Evolutionary conservation across 2,329 filamentous ascomycete species (phyloP).

Genomic region (Emericellopsis atlantica): DNA sequence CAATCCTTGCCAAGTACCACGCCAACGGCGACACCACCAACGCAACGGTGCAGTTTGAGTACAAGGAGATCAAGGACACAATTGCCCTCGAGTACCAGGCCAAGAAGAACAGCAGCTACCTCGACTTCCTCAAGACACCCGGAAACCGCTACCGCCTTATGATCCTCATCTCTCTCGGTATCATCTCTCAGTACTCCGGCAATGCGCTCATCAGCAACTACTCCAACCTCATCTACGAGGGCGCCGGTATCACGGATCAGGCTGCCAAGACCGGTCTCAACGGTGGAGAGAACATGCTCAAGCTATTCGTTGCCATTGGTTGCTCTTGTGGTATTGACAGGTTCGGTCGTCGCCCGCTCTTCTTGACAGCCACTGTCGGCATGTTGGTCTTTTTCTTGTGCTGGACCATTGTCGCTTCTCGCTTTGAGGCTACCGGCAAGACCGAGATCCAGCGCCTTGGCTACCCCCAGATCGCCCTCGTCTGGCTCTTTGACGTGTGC

Average conservation of each 20-base stretch:
- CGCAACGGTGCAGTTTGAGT: slow-evolving; percentile 49
- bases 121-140: slow-evolving; percentile 45
- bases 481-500: slow-evolving; percentile 31
- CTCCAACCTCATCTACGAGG: slow-evolving; percentile 42
- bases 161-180: slow-evolving; percentile 46
- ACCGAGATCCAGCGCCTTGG: neutral
- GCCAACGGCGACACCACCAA: slow-evolving; percentile 44
- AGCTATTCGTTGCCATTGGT: neutral
- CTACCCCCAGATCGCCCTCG: slow-evolving; percentile 26
- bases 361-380: neutral
- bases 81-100: slow-evolving; percentile 41
- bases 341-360: neutral
- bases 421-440: neutral
- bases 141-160: slow-evolving; percentile 51
- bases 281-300: slow-evolving; percentile 1
- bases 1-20: slow-evolving; percentile 46
- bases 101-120: slow-evolving; percentile 34
- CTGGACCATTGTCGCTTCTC: neutral
- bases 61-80: slow-evolving; percentile 49
- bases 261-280: slow-evolving; percentile 34
- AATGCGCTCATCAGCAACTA: slow-evolving; percentile 55
- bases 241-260: slow-evolving; percentile 39
- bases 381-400: neutral
- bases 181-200: slow-evolving; percentile 53
- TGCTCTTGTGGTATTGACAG: neutral